Base-by-base conservation (phyloP, 352 stramenopile species). In the Pythium periplocum region DNA sequence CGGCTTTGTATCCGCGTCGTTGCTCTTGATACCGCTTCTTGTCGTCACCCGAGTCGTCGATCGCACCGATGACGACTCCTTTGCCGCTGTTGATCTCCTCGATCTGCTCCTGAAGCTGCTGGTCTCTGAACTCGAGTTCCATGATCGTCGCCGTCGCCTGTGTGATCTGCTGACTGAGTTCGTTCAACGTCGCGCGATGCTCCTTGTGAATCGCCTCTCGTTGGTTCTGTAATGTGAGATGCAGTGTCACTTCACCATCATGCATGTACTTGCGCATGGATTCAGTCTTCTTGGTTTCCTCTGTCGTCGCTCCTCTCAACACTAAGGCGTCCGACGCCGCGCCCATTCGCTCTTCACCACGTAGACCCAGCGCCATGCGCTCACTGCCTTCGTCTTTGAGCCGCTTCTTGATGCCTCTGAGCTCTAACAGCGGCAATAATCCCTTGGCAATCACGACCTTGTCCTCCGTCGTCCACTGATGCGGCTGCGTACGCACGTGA, bases 1-100 rank as follows among this genome's bases (percentile, higher is more conserved):
- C 51, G 2, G 65, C 68, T 33, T 87, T 85, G 12, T 72, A 65
- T 8, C 47, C 42, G n/a, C 73, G 62, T 38, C 76, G 61, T 6
- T 61, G 53, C 34, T 82, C 76, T 17, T 80, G 64, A 3, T 73
- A 60, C 1, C 68, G 57, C 26, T 54, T 41, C 43, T 59, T 59
- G 10, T 45, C 10, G 37, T 73, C 62, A 4, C 51, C 36, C 1
- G 9, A 9, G 12, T 26, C 34, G 7, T 26, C 45, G 8, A 30
- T 11, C n/a, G 9, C 35, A 6, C 10, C 34, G 6, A 53, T 12
- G 12, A 33, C 30, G 0, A 55, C 49, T 2, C 62, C 51, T 34
- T 73, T 75, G 9, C 77, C 72, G 48, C 74, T 78, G 56, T 87
- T 73, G 37, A 87, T 81, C 32, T 84, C 74, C 39, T 86, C 77